A percentile compares a stretch with the other conserved stretches of the same genome.
phyloP scores from a whole-genome alignment of 331 rosid genomes.

The Malus hybrid region DNA sequence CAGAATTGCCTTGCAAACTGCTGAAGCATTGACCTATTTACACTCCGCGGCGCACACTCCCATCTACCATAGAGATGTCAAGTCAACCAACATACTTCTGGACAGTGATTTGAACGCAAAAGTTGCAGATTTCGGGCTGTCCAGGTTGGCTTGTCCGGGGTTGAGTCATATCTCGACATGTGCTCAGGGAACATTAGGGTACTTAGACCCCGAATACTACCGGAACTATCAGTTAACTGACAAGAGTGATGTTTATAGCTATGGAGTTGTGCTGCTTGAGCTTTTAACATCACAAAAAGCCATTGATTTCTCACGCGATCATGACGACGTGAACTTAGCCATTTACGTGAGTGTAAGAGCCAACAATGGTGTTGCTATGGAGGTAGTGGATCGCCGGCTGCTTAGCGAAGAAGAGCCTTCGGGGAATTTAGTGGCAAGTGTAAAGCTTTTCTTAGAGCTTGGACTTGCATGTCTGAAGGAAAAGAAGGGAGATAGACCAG shows the following conservation, averaged over 20 bases:
- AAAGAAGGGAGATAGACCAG: conserved; percentile 78
- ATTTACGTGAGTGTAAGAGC: conserved; percentile 54
- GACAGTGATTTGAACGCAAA: conserved; percentile 62
- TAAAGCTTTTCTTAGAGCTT: conserved; percentile 58
- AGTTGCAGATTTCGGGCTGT: conserved; percentile 90
- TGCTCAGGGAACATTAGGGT: conserved; percentile 96
- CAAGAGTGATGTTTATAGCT: conserved; percentile 94
- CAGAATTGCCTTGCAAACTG: conserved; percentile 73
- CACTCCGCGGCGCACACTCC: conserved; percentile 85
- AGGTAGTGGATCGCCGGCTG: conserved; percentile 53
- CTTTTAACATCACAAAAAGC: conserved; percentile 80
- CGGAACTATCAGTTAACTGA: conserved; percentile 76
- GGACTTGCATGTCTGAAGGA: conserved; percentile 74
- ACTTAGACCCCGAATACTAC: conserved; percentile 91
- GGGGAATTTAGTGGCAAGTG: conserved; percentile 28
- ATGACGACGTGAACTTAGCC: conserved; percentile 68
- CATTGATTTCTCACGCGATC: conserved; percentile 66
- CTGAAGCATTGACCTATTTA: conserved; percentile 80
- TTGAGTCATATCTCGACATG: conserved; percentile 90
- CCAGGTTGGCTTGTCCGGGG: conserved; percentile 84
- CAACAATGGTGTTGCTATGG: conserved; percentile 36
- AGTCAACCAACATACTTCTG: conserved; percentile 79
- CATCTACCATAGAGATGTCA: conserved; percentile 90
- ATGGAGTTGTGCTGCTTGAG: conserved; percentile 83
- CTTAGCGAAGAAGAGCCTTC: conserved; percentile 23